Base-by-base conservation (phyloP, 163 green algal species). In the Trebouxia gelatinosa region DNA sequence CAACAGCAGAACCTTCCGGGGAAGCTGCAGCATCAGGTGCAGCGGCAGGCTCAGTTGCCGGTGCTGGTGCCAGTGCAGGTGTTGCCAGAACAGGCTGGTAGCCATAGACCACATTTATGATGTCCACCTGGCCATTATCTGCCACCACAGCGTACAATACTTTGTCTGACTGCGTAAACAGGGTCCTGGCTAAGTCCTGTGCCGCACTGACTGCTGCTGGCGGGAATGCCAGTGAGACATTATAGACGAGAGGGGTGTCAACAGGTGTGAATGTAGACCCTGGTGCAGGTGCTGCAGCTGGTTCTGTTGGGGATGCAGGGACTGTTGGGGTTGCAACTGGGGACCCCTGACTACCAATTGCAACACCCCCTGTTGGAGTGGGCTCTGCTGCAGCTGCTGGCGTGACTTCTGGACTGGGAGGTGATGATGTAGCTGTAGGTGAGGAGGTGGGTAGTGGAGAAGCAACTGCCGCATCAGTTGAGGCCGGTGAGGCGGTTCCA, bases 101-200 rank as follows among this genome's bases (percentile, higher is more conserved):
- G 35, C 64, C 64, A 72, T 72, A 72, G 35, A 51, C 35, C 21
- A 76, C 29, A 40, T 64, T 40, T 26, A 26, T 62, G 16, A 76
- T 39, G 13, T 43, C 19, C 17, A 76, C 48, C 2, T 16, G 6
- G 7, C 68, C 68, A 29, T 76, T 76, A 6, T 29, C 13, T 31
- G 68, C 40, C 31, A 40, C 32, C n/a, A 76, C 68, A 2, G n/a
- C 11, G 31, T 76, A 76, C 13, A 76, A 17, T 29, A 26, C 68
- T 16, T 38, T 64, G 29, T 76, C 38, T 43, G 68, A 76, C 40
- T 59, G 19, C 28, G 13, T 64, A 28, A 40, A 62, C 68, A 76
- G 68, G 26, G 43, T 76, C 11, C 3, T 31, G 28, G 68, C 68
- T 28, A 76, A 29, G 43, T 76, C 21, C 68, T 64, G 40, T 2